A percentile compares a stretch with the other conserved stretches of the same genome.
These are phyloP conservation scores for Astragalus membranaceus DNA, from an alignment of 306 rosid genomes.

Conservation along the genomic window DNA sequence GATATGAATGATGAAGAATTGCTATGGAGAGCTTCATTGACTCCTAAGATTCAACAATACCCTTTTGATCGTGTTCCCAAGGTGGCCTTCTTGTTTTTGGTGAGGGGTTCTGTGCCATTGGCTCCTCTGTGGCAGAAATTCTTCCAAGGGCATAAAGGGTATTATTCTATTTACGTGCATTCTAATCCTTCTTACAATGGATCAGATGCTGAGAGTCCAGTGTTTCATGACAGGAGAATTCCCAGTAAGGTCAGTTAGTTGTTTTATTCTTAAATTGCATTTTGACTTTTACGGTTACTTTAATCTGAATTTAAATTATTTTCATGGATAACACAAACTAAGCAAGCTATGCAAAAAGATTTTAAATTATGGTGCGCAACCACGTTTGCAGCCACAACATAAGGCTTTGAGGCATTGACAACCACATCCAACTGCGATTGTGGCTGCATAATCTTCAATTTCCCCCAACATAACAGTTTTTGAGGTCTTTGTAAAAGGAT, in stretches of 20 bases:
- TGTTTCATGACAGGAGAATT: constrained; percentile 56
- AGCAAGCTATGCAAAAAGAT: no score
- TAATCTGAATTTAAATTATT: neutral
- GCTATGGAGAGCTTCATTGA: constrained; percentile 75
- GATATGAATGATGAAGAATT: constrained; percentile 58
- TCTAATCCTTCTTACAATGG: constrained; percentile 59
- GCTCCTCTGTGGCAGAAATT: constrained; percentile 71
- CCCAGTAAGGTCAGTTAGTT: constrained; percentile 68
- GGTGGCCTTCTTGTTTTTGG: constrained; percentile 80
- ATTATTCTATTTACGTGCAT: constrained; percentile 67
- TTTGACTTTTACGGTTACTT: neutral
- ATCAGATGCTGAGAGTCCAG: constrained; percentile 37
- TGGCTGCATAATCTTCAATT: no score
- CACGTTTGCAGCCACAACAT: no score
- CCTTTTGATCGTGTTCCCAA: constrained; percentile 54
- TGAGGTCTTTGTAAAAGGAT: no score
- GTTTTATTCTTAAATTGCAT: neutral
- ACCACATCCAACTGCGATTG: no score
- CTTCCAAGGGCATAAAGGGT: constrained; percentile 59
- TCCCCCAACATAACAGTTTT: no score
- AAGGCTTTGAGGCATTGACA: no score
- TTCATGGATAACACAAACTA: no score
- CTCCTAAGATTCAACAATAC: constrained; percentile 30
- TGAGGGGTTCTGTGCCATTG: constrained; percentile 47
- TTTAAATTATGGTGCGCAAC: no score